Evolutionary conservation across 2,329 filamentous ascomycete genomes (phyloP).

Genomic region (Penicillium sp.): DNA sequence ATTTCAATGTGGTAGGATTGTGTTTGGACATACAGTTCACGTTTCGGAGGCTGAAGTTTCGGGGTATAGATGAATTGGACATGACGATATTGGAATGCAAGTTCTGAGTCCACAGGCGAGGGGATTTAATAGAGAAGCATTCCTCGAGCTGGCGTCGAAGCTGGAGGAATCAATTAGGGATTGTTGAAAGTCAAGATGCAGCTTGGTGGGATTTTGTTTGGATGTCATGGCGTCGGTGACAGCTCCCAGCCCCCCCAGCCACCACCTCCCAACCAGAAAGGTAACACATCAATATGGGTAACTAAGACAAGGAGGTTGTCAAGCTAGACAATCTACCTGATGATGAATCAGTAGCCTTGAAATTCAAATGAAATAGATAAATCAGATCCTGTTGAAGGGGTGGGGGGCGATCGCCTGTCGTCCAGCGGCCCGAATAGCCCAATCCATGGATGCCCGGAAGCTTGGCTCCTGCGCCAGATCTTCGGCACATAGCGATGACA

Average conservation of each 20-base stretch:
- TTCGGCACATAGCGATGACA: too few species aligned
- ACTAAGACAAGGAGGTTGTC: conserved; percentile 22
- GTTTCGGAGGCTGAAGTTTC: conserved; percentile 30
- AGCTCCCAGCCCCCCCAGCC: conserved; percentile 32
- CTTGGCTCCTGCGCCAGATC: too few species aligned
- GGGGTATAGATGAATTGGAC: conserved; percentile 17
- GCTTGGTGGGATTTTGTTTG: conserved; percentile 27
- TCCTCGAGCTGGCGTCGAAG: conserved; percentile 15
- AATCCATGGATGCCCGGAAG: conserved; percentile 10
- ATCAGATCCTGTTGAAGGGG: conserved; percentile 3
- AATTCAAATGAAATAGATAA: conserved; percentile 9
- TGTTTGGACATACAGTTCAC: conserved; percentile 27
- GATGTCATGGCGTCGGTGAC: conserved; percentile 21
- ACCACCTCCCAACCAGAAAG: conserved; percentile 15
- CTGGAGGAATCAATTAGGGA: conserved; percentile 18
- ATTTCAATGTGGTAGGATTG: too few species aligned
- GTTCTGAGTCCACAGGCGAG: conserved; percentile 20
- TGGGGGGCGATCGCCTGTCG: conserved; percentile 11
- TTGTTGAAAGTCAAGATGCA: conserved; percentile 12
- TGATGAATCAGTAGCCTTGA: background rate
- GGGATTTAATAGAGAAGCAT: conserved; percentile 27
- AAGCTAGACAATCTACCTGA: conserved; percentile 19
- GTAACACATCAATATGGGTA: conserved; percentile 22
- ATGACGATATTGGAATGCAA: conserved; percentile 26
- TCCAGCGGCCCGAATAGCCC: conserved; percentile 20